A percentile compares a stretch with the other conserved stretches of the same genome.
These are phyloP conservation scores for Malus sieversii DNA, from an alignment of 306 rosid species.

Conservation along the genomic window DNA sequence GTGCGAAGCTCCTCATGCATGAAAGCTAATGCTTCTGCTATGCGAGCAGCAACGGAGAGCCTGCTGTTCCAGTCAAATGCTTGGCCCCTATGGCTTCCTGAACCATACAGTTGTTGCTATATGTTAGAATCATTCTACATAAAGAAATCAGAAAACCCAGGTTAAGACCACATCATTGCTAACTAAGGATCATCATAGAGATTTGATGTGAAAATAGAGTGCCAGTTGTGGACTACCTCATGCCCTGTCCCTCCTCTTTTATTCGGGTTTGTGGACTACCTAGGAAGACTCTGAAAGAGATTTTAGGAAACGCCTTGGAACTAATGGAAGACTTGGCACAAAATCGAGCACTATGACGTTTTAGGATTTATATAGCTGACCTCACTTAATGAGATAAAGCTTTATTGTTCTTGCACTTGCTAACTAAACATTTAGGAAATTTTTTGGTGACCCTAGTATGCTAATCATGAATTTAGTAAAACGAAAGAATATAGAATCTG, in stretches of 20 bases:
- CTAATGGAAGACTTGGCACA: no score
- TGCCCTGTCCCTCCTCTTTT: no score
- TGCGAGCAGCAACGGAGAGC: slow-evolving; percentile 41
- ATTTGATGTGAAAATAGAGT: no score
- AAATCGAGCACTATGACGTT: no score
- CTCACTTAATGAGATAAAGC: no score
- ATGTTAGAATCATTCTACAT: neutral
- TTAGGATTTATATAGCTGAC: no score
- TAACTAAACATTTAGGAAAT: neutral
- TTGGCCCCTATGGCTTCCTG: slow-evolving; percentile 37
- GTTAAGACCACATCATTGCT: neutral
- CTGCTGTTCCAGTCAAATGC: slow-evolving; percentile 64
- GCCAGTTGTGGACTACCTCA: no score
- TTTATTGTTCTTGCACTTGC: no score
- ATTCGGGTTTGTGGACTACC: no score
- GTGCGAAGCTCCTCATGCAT: slow-evolving; percentile 54
- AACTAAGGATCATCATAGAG: neutral
- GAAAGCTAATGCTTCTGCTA: slow-evolving; percentile 61
- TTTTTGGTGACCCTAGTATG: neutral
- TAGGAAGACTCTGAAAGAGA: no score
- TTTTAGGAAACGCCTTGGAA: no score
- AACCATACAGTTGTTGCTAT: slow-evolving; percentile 4
- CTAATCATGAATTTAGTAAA: neutral
- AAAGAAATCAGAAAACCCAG: neutral
- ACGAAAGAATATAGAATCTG: neutral